Base-by-base conservation (phyloP, 1,139 yeast species). In the Pichia kudriavzevii region DNA sequence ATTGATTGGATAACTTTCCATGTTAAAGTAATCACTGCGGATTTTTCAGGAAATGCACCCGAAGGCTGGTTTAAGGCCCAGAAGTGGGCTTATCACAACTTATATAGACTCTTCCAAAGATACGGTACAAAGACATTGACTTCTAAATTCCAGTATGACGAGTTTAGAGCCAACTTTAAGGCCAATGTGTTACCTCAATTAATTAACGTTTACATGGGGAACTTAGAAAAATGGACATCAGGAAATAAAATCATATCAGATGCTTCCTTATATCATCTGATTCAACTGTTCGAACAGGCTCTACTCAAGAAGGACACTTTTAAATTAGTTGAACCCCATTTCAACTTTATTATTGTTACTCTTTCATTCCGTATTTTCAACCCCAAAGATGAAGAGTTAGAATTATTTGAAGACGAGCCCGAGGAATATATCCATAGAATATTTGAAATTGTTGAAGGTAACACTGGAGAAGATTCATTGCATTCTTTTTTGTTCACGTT, bases 51-150 rank as follows among this genome's bases (percentile, higher is more conserved):
- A 5, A 44, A 68, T 38, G 67, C 74, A 2, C 48, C 67, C 39
- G 63, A 66, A 43, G 68, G 79, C 5, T 76, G 83, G 81, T 72
- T 69, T 23, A 88, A 85, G 57, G 73, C 91, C 44, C 83, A 85
- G 58, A 91, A 91, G 57, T 88, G 98, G 96, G 75, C 94, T 1
- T 77, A 78, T 50, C 87, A 85, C 23, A 85, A 85, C 53, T 58
- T 88, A 32, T 73, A 69, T 49, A 72, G 94, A 45, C 57, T 87
- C n/a, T 83, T 81, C 51, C 70, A 69, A 38, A 67, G 94, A 47
- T 87, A 83, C 54, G 87, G 83, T 3, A 70, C 79, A 15, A 56
- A 51, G 29, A 55, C 59, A 26, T 55, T 78, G 26, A 59, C 74
- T 2, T 67, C 63, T 35, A 75, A 71, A 45, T 72, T 66, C 45